Conservation (phyloP, 345 rosid species). For the Rhodamnia rubescens region DNA sequence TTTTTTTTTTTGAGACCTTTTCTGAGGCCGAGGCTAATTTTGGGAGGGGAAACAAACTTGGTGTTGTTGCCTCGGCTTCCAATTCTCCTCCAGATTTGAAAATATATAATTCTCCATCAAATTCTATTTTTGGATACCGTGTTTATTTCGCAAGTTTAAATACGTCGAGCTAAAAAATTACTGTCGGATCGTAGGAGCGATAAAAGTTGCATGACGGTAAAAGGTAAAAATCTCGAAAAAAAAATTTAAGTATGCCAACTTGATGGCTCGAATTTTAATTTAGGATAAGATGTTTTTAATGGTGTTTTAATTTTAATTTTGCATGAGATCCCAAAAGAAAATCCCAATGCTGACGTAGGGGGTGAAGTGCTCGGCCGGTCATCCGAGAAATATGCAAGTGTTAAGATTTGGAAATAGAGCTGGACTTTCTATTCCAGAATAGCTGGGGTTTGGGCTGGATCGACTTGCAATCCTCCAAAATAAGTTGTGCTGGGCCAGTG, state of each 20-base stretch:
- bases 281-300: background rate
- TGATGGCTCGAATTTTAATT: background rate
- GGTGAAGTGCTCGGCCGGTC: background rate
- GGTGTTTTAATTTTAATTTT: background rate
- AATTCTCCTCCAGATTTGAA: background rate
- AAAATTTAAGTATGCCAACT: accelerated
- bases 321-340: background rate
- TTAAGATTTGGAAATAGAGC: background rate
- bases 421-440: background rate
- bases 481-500: background rate
- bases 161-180: background rate
- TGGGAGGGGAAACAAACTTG: background rate
- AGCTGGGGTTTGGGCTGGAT: background rate
- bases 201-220: background rate
- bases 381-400: background rate
- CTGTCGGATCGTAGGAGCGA: accelerated
- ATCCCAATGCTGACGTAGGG: background rate
- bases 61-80: background rate
- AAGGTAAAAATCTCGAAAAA: background rate
- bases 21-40: background rate
- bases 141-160: background rate
- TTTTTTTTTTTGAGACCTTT: too few relatives aligned
- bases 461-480: background rate
- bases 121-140: too few relatives aligned
- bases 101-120: too few relatives aligned